Base-by-base conservation (phyloP, 768 basidiomycete species). In the Suillus luteus region DNA sequence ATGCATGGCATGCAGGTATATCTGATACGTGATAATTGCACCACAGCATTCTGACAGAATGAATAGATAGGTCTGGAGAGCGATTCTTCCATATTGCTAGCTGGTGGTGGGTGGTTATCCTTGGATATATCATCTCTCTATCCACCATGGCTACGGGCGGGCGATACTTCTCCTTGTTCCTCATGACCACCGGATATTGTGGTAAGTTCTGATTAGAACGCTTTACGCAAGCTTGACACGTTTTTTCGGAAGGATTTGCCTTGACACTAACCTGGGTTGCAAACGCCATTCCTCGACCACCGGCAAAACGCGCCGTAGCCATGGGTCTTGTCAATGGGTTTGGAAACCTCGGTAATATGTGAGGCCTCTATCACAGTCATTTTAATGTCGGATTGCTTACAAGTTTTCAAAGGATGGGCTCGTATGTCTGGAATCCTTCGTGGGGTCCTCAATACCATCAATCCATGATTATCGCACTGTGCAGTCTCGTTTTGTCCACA, bases 391-490 rank as follows among this genome's bases (percentile, higher is more conserved):
- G 12, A 35, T 38, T 17, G 31, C 37, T 60, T 9, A 65, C 24
- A 8, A 12, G 7, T 41, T 43, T n/a, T 11, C 3, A 46, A 54
- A 88, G 87, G 4, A 84, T 86, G 67, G 83, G 85, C 3, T 86
- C 86, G 0, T 88, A 83, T 67, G 80, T 82, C 0, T 89, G 88
- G 88, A 84, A 84, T 67, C 69, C 82, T 3, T 69, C 71, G n/a
- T 89, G 87, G 86, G 79, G 85, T 9, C 87, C 88, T 0, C 67
- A 80, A 64, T 89, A 89, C 67, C 86, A 86, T 55, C 86, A 78
- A 49, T 86, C 86, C 0, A 86, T 89, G 85, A 76, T 78, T 46
- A 85, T 89, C 59, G 76, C 76, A 8, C 65, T 81, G 24, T 73
- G 71, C 12, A 67, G 75, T 15, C 68, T 83, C 14, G 69, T 66